phyloP scores from a whole-genome alignment of 2,329 filamentous ascomycete species.

The Paecilomyces niveus region DNA sequence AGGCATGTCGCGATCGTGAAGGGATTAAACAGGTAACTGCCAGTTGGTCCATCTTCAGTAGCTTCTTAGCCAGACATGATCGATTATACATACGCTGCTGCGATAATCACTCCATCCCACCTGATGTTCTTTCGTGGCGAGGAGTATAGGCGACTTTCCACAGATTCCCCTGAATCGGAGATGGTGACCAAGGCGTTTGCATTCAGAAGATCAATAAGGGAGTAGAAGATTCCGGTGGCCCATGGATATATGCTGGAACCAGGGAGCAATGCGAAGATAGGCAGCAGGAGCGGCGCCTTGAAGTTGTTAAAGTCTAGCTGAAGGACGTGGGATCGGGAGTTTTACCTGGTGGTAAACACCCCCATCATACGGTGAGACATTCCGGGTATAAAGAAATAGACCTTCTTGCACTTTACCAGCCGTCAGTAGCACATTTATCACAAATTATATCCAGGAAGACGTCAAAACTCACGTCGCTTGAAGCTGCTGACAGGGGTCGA shows the following conservation, averaged over 20 bases:
- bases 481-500: constrained; percentile 97
- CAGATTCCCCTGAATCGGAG: constrained; percentile 71
- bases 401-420: constrained; percentile 75
- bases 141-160: constrained; percentile 66
- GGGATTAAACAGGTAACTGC: constrained; percentile 85
- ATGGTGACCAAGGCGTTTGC: constrained; percentile 73
- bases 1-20: constrained; percentile 89
- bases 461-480: constrained; percentile 68
- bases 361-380: constrained; percentile 94
- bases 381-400: constrained; percentile 89
- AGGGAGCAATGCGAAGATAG: constrained; percentile 84
- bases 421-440: background rate
- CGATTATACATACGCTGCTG: constrained; percentile 58
- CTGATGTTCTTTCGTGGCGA: constrained; percentile 68
- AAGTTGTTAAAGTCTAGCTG: constrained; percentile 5
- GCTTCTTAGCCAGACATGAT: background rate
- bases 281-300: constrained; percentile 79
- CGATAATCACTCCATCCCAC: constrained; percentile 69
- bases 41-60: background rate
- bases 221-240: constrained; percentile 74
- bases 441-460: background rate
- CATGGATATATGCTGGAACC: constrained; percentile 59
- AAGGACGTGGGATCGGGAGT: background rate
- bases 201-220: constrained; percentile 70
- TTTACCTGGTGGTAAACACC: constrained; percentile 66